Base-by-base conservation (phyloP, 352 stramenopile species). In the Pythium phragmitis region DNA sequence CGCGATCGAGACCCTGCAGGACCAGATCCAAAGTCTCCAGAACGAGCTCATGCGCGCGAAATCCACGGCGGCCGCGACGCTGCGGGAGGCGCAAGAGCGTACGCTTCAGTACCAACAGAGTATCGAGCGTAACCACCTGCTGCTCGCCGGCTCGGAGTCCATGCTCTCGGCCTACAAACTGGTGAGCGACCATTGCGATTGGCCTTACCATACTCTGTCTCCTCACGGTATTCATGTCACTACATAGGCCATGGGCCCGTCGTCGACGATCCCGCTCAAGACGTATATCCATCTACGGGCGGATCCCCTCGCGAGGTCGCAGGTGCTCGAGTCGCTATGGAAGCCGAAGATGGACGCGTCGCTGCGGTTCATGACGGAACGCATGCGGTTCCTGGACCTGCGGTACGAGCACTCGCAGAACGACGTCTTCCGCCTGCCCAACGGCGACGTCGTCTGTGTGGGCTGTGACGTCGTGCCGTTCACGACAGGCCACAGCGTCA, bases 131-230 rank as follows among this genome's bases (percentile, higher is more conserved):
- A 68, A 58, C n/a, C 30, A 61, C 46, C 33, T 68, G 7, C 5
- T 49, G 12, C 51, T 68, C 37, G 60, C 60, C 12, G 49, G 60
- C 52, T 45, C 51, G 4, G 49, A 68, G 13, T 55, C 60, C 7
- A 51, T 60, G 60, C 42, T 68, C 12, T 68, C 60, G 33, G 51
- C 50, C 12, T 59, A 68, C 45, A 59, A 65, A 58, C 13, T 58
- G 36, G 57, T 63, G 42, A 19, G 6, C n/a, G 9, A 34, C 49
- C 7, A 13, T 12, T 16, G 16, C 21, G 4, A 17, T 50, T 23
- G 8, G 5, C 23, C 19, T 23, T 17, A 33, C 19, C 8, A 5
- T 8, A 52, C 8, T 7, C 46, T 52, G 46, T 39, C 7, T 11
- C 45, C 4, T 30, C 26, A 30, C 26, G 26, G 26, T 30, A 30